Evolutionary conservation across 2,329 filamentous ascomycete species (phyloP), one percentile per base, ranked within the genome.

Genomic region (Raffaelea ambrosiae): DNA sequence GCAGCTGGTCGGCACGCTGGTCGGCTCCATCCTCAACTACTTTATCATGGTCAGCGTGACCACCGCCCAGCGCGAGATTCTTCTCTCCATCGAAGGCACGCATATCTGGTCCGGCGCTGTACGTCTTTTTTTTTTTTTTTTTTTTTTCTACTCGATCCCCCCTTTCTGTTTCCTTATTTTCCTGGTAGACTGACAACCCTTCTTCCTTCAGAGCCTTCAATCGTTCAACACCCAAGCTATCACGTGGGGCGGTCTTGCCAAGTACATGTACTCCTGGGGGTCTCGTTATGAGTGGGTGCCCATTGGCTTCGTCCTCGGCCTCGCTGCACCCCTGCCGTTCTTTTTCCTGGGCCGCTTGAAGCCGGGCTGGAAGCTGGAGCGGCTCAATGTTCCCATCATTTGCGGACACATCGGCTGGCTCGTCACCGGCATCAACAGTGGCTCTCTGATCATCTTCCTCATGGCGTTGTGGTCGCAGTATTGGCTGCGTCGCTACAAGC

Each of bases 391-490:
- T 2, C 58, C 54, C 36, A 52, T 61, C 21, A 48, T 60, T 20
- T 40, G 56, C 26, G 56, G 53, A 52, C 55, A 57, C 45, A 53
- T 58, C 20, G 55, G 58, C 60, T 88, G 89, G 59, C 82, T 87
- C 60, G 80, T 88, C 13, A 79, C 84, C 55, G 84, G 90, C 60
- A 67, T 89, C 57, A 50, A 50, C 48, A 44, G n/a, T n/a, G n/a
- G 40, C 21, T 59, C 59, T n/a, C 53, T 64, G 18, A 29, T 29
- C 26, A 29, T 7, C 7, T 29, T 93, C 33, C 81, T 83, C 61
- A 83, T 84, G 0, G 70, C 80, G 53, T 90, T 89, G 56, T 84
- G 85, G 2, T 84, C 86, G 1, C 73, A 87, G 57, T 86, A 86
- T 48, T 90, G 89, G 61, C 54, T 67, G 7, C 55, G 64, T n/a